Evolutionary conservation across 768 basidiomycete species (phyloP).

Genomic region (Inosperma sp.): DNA sequence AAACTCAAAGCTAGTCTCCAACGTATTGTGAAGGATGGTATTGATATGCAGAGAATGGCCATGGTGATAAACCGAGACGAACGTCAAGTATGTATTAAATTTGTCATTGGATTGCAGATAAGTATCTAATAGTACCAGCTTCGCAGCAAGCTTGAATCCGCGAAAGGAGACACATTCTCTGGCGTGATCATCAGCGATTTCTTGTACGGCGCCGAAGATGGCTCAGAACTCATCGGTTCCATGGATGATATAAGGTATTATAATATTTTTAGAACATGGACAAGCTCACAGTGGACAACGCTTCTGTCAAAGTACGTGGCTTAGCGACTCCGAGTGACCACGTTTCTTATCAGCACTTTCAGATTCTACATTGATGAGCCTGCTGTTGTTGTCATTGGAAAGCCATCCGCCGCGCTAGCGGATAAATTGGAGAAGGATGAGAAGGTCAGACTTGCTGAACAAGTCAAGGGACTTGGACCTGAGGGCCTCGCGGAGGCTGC

Average conservation of each 20-base stretch:
- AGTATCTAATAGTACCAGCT: conserved; percentile 43
- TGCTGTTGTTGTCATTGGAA: conserved; percentile 75
- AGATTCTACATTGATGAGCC: conserved; percentile 79
- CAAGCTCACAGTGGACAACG: conserved; percentile 67
- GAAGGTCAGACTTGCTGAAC: conserved; percentile 66
- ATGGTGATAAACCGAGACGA: conserved; percentile 85
- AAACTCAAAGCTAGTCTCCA: conserved; percentile 65
- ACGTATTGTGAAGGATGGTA: conserved; percentile 64
- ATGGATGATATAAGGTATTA: conserved; percentile 81
- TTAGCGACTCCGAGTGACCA: not conserved
- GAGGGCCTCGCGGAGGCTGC: conserved; percentile 73
- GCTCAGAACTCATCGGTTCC: conserved; percentile 52
- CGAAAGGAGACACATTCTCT: conserved; percentile 77
- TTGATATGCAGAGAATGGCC: conserved; percentile 88
- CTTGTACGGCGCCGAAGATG: conserved; percentile 65
- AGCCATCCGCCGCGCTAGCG: conserved; percentile 81
- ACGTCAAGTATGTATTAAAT: conserved; percentile 66
- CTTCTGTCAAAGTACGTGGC: conserved; percentile 62
- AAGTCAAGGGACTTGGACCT: conserved; percentile 67
- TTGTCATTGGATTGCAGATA: not conserved
- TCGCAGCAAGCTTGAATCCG: conserved; percentile 77
- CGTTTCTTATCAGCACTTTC: not conserved
- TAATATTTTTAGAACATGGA: conserved; percentile 63
- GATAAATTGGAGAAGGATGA: conserved; percentile 78
- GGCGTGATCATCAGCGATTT: conserved; percentile 75